Percentiles rank a stretch among this genome's conserved stretches.
Conservation (phyloP, 495 filamentous ascomycete species). For the Tuber indicum region DNA sequence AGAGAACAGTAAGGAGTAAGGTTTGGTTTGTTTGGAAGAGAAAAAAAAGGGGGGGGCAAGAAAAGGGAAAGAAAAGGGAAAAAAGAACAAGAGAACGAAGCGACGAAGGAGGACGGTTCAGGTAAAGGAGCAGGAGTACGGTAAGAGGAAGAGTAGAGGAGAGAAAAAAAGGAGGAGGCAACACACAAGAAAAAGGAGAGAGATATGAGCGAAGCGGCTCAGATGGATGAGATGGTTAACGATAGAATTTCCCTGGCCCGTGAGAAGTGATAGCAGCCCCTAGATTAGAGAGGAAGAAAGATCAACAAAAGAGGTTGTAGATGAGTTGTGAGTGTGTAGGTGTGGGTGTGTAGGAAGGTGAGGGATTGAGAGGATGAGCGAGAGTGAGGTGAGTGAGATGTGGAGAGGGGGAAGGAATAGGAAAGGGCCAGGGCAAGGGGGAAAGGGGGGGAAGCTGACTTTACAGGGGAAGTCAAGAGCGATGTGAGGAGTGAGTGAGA, state of each 20-base stretch:
- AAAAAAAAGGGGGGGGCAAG: constrained; percentile 22
- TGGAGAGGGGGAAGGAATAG: constrained; percentile 12
- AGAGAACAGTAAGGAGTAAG: constrained; percentile 19
- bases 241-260: constrained; percentile 27
- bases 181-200: constrained; percentile 41
- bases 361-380: constrained; percentile 6
- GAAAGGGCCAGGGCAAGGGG: constrained; percentile 13
- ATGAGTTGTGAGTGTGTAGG: constrained; percentile 24
- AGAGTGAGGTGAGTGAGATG: constrained; percentile 5
- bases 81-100: constrained; percentile 42
- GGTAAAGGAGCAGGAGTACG: constrained; percentile 32
- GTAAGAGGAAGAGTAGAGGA: constrained; percentile 35
- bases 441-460: constrained; percentile 15
- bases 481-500: neutral
- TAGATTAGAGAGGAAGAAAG: constrained; percentile 9
- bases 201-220: constrained; percentile 41
- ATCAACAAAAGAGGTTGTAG: constrained; percentile 40
- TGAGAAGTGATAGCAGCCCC: constrained; percentile 4
- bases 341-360: constrained; percentile 34
- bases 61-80: constrained; percentile 30
- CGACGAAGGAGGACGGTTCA: constrained; percentile 36
- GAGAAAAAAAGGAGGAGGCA: constrained; percentile 46
- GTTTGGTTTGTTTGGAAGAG: constrained; percentile 15
- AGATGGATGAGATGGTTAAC: constrained; percentile 37
- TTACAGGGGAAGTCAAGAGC: neutral